Percentiles rank a stretch among this genome's conserved stretches.
These are phyloP conservation scores for Rhizopogon roseolus DNA, from an alignment of 768 basidiomycete genomes.

Conservation along the genomic window DNA sequence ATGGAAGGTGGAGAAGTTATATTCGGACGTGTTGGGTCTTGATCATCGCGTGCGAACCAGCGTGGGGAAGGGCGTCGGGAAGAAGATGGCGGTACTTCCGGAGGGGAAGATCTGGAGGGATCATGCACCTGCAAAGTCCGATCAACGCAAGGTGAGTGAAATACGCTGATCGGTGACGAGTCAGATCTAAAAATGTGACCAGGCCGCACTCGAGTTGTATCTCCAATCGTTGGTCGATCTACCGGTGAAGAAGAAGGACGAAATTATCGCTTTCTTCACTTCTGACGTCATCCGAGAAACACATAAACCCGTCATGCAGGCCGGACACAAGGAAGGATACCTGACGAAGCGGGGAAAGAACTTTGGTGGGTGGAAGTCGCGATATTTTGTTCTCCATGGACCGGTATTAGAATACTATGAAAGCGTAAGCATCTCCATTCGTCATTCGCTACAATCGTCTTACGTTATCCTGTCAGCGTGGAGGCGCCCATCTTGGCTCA, in stretches of 20 bases:
- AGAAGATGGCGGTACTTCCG: conserved; percentile 77
- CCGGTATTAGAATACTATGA: conserved; percentile 93
- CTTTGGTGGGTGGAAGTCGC: conserved; percentile 96
- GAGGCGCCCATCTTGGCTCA: conserved; percentile 87
- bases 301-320: conserved; percentile 71
- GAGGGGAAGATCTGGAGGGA: conserved; percentile 96
- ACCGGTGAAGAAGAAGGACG: conserved; percentile 82
- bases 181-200: conserved; percentile 9
- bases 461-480: conserved; percentile 50
- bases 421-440: conserved; percentile 57
- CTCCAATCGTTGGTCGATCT: conserved; percentile 78
- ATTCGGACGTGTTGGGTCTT: conserved; percentile 85
- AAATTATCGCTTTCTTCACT: conserved; percentile 88
- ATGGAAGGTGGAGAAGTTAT: conserved; percentile 90
- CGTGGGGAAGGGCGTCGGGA: conserved; percentile 60
- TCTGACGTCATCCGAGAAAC: conserved; percentile 80
- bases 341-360: conserved; percentile 95
- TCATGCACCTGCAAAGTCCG: conserved; percentile 93
- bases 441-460: conserved; percentile 8
- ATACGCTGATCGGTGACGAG: conserved; percentile 3
- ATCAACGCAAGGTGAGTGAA: conserved; percentile 82
- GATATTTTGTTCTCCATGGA: conserved; percentile 92
- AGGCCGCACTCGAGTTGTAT: conserved; percentile 81
- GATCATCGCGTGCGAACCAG: conserved; percentile 67
- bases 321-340: conserved; percentile 91